phyloP scores from a whole-genome alignment of 805 yeast species.

The Pichia cephalocereana region DNA sequence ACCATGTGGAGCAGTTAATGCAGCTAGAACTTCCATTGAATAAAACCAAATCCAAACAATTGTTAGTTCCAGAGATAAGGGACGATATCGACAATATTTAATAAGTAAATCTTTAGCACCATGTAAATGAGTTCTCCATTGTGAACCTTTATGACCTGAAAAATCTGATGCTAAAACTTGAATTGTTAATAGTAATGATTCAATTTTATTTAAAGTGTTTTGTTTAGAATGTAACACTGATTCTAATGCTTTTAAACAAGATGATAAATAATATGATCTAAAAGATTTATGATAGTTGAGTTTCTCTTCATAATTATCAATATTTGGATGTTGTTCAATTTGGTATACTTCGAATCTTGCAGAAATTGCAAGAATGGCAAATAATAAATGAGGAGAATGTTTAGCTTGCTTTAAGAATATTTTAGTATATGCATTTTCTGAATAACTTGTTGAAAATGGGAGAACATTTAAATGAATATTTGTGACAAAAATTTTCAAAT shows the following conservation, averaged over 20 bases:
- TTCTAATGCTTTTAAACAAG: constrained; percentile 55
- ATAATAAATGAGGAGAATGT: constrained; percentile 53
- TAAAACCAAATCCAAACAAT: constrained; percentile 47
- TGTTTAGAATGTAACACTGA: constrained; percentile 34
- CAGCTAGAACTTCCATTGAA: constrained; percentile 55
- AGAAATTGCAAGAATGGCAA: constrained; percentile 66
- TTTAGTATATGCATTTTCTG: constrained; percentile 26
- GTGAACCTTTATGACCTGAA: constrained; percentile 47
- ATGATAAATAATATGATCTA: constrained; percentile 53
- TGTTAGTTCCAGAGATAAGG: constrained; percentile 27
- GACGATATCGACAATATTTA: constrained; percentile 21
- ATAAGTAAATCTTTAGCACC: constrained; percentile 60
- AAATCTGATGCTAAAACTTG: constrained; percentile 57
- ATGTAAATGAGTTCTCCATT: constrained; percentile 60
- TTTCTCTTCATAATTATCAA: constrained; percentile 14
- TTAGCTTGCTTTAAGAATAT: constrained; percentile 26
- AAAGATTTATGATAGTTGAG: constrained; percentile 43
- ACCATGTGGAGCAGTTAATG: constrained; percentile 46
- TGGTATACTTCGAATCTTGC: constrained; percentile 41
- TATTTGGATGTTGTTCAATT: constrained; percentile 12
- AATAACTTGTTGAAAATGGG: constrained; percentile 28
- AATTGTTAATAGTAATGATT: constrained; percentile 60
- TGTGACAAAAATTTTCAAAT: constrained; percentile 26
- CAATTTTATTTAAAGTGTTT: constrained; percentile 46
- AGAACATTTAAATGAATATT: constrained; percentile 26